Evolutionary conservation across 2,329 filamentous ascomycete genomes (phyloP).

Genomic region (Penicillium sp.): DNA sequence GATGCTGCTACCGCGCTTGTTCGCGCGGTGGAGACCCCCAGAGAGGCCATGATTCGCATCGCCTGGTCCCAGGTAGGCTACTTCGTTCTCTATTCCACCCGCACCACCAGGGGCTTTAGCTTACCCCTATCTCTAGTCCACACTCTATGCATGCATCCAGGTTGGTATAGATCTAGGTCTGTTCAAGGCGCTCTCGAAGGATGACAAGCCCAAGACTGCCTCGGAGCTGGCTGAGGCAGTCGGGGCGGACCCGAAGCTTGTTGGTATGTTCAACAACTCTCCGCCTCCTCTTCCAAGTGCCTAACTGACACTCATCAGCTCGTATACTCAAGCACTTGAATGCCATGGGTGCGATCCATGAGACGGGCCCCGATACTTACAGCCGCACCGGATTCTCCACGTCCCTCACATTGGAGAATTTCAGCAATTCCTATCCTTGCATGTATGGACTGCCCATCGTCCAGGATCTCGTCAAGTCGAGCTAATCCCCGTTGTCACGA

Average conservation of each 20-base stretch:
- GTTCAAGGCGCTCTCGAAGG: slow-evolving; percentile 21
- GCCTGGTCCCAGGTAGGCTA: slow-evolving; percentile 12
- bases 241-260: slow-evolving; percentile 6
- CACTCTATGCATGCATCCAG: slow-evolving; percentile 24
- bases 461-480: not conserved
- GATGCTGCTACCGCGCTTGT: slow-evolving; percentile 14
- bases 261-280: not conserved
- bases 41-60: slow-evolving; percentile 13
- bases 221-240: slow-evolving; percentile 21
- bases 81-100: no score
- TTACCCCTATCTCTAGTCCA: slow-evolving; percentile 10
- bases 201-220: slow-evolving; percentile 23
- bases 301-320: slow-evolving; percentile 8
- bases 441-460: no score
- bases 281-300: not conserved
- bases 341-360: slow-evolving; percentile 36
- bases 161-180: slow-evolving; percentile 24
- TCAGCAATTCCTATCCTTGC: slow-evolving; percentile 25
- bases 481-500: not conserved
- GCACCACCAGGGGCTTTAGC: no score
- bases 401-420: slow-evolving; percentile 21
- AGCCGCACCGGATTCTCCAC: slow-evolving; percentile 33
- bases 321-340: slow-evolving; percentile 37
- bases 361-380: slow-evolving; percentile 35
- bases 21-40: slow-evolving; percentile 10